phyloP scores from a whole-genome alignment of 2,329 filamentous ascomycete species.

The Bipolaris oryzae region DNA sequence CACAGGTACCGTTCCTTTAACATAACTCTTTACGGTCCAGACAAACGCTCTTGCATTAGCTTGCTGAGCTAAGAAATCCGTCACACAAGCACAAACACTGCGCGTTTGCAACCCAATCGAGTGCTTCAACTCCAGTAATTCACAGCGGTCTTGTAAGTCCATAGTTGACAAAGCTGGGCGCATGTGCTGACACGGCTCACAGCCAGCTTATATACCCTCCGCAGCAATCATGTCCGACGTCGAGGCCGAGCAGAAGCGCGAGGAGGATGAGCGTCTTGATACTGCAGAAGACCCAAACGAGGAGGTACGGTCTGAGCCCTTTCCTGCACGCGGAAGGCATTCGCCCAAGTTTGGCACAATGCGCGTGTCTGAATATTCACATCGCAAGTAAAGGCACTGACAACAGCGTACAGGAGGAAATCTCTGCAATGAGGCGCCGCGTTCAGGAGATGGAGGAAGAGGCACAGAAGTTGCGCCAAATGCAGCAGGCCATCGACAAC shows the following conservation, averaged over 20 bases:
- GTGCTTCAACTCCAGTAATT: slow-evolving; percentile 9
- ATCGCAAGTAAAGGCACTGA: slow-evolving; percentile 4
- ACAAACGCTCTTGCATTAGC: slow-evolving; percentile 19
- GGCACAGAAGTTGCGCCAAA: slow-evolving; percentile 60
- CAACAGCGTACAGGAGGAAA: slow-evolving; percentile 44
- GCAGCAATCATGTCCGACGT: slow-evolving; percentile 36
- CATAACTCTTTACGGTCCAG: slow-evolving; percentile 2
- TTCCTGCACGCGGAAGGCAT: background rate
- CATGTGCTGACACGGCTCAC: slow-evolving; percentile 1
- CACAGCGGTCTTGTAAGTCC: slow-evolving; percentile 24
- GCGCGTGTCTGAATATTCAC: background rate
- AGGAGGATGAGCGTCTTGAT: slow-evolving; percentile 43
- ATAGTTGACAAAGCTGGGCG: background rate
- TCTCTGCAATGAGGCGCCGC: slow-evolving; percentile 59
- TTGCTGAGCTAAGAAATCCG: background rate
- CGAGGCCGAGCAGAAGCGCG: slow-evolving; percentile 38
- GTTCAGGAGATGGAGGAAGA: slow-evolving; percentile 65
- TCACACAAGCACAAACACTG: background rate
- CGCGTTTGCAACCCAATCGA: slow-evolving; percentile 3
- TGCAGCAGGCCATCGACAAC: slow-evolving; percentile 73
- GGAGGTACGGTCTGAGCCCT: slow-evolving; percentile 37
- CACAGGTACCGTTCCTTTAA: slow-evolving; percentile 19
- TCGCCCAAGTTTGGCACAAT: background rate
- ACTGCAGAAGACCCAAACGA: slow-evolving; percentile 44
- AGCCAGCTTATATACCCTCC: background rate